Conservation (phyloP, 805 yeast genomes). For the Starmerella floris region DNA sequence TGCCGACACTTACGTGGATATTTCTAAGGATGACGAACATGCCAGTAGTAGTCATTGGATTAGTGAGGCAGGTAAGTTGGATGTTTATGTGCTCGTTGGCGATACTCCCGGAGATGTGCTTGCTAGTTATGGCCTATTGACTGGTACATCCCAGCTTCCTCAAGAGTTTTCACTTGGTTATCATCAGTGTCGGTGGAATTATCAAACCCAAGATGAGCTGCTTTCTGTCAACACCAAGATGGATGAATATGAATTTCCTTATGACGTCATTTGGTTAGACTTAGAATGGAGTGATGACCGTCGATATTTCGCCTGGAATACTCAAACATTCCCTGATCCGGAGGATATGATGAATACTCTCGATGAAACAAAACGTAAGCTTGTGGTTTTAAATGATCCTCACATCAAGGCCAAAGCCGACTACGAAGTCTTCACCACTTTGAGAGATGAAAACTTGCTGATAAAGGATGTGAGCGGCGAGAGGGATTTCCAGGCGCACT, state of each 20-base stretch:
- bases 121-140: conserved; percentile 47
- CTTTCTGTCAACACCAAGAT: conserved; percentile 53
- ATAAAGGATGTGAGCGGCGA: conserved; percentile 33
- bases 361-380: conserved; percentile 59
- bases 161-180: conserved; percentile 70
- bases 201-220: conserved; percentile 77
- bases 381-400: conserved; percentile 82
- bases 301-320: conserved; percentile 86
- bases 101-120: conserved; percentile 43
- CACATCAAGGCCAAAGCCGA: conserved; percentile 52
- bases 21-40: conserved; percentile 29
- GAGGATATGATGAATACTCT: conserved; percentile 50
- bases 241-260: conserved; percentile 66
- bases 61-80: conserved; percentile 77
- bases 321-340: conserved; percentile 61
- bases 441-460: conserved; percentile 33
- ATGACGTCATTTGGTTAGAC: conserved; percentile 89
- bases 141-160: conserved; percentile 67
- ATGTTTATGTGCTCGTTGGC: conserved; percentile 56
- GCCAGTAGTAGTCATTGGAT: conserved; percentile 61
- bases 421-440: conserved; percentile 47
- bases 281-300: conserved; percentile 79
- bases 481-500: conserved; percentile 58
- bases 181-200: conserved; percentile 97
- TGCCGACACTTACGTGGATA: conserved; percentile 84